Base-by-base conservation (phyloP, 192 early-diverging fungal genomes). In the Lunasporangiospora selenospora region DNA sequence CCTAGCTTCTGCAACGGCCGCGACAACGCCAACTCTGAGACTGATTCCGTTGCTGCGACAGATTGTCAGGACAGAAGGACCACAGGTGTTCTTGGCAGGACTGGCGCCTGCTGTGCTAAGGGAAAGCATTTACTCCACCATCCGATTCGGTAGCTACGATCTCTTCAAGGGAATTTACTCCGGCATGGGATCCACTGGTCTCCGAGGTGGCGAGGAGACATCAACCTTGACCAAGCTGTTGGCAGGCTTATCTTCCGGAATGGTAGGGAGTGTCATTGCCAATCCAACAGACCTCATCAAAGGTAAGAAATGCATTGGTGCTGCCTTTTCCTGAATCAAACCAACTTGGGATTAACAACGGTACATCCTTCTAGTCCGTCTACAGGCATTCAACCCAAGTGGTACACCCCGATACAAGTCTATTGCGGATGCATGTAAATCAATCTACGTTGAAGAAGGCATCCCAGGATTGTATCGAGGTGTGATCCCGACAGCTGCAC, bases 381-480 rank as follows among this genome's bases (percentile, higher is more conserved):
- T 77, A 21, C 76, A 77, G 27, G 76, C 76, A 29, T 71, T 41
- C 32, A 67, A 59, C 61, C 76, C 76, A 2, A 64, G 60, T 16
- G 65, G 60, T 5, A 59, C 55, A 38, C 67, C 76, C 21, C 44
- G 76, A 6, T 79, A 79, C 54, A 45, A 39, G 3, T 63, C 60
- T 2, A 65, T 76, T 23, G 36, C 36, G 5, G 58, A 57, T 21
- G 77, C 77, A 29, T 67, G 58, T 43, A 41, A 30, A 21, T 62
- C 62, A 2, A 71, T 79, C 31, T 75, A 65, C 39, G 38, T 43
- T 1, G 59, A 73, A 33, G 75, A 79, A 32, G 77, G 77, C 10
- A 39, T 75, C 19, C 55, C 59, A 12, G 79, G 79, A 23, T 55
- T 84, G 9, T 84, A 81, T 31, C 61, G 75, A 27, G 83, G 83